phyloP scores from a whole-genome alignment of 495 filamentous ascomycete species.

The Parathielavia hyrcaniae region DNA sequence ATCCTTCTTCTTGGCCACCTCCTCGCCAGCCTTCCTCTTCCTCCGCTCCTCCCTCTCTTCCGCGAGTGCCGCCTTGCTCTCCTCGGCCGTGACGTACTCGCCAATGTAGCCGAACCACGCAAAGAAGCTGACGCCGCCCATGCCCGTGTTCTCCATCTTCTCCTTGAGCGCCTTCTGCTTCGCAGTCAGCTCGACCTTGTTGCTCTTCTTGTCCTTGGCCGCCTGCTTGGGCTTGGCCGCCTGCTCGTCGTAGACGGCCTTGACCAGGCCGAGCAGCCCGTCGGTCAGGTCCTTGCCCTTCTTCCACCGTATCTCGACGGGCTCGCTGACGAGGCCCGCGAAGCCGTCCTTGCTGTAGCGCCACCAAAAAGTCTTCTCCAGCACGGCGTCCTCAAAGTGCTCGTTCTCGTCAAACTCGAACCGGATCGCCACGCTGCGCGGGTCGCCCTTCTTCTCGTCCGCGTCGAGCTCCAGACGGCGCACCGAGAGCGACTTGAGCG shows the following conservation, averaged over 20 bases:
- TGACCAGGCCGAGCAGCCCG: conserved; percentile 66
- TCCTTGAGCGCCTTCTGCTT: conserved; percentile 49
- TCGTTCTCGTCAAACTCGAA: conserved; percentile 64
- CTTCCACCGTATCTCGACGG: conserved; percentile 85
- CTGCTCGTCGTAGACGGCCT: conserved; percentile 62
- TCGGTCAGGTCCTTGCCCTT: conserved; percentile 72
- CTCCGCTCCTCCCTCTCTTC: conserved; percentile 53
- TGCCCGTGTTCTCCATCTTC: conserved; percentile 50
- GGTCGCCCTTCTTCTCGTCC: conserved; percentile 51
- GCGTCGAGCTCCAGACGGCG: conserved; percentile 64
- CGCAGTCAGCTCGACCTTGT: conserved; percentile 34
- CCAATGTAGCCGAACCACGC: conserved; percentile 76
- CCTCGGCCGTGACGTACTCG: conserved; percentile 58
- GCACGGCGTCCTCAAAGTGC: conserved; percentile 62
- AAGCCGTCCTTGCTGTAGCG: conserved; percentile 59
- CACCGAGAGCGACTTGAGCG: conserved; percentile 59
- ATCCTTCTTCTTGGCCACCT: conserved; percentile 44
- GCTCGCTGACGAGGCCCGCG: conserved; percentile 72
- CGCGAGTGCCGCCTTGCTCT: conserved; percentile 53
- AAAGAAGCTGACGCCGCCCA: conserved; percentile 71
- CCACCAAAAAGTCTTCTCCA: conserved; percentile 89
- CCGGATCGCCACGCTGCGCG: conserved; percentile 56
- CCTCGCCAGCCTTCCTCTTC: conserved; percentile 52
- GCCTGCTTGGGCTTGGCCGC: conserved; percentile 38
- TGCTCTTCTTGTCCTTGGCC: conserved; percentile 43